phyloP scores from a whole-genome alignment of 495 filamentous ascomycete species.

The Astrothelium subdiscretum region DNA sequence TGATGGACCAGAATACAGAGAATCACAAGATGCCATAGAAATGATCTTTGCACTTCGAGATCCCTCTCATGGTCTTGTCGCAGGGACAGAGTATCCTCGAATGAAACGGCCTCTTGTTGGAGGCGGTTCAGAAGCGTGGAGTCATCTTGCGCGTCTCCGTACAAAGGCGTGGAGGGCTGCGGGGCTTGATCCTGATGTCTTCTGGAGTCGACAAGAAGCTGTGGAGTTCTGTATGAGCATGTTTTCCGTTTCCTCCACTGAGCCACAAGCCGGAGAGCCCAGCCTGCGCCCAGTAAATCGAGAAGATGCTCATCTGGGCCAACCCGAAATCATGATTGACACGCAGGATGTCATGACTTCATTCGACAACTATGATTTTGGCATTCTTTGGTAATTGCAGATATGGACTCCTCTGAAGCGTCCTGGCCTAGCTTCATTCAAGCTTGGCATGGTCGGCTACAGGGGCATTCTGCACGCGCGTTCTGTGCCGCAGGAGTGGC shows the following conservation, averaged over 20 bases:
- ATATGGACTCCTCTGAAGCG: neutral
- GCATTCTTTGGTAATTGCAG: neutral
- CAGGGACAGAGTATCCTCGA: neutral
- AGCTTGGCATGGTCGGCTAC: too few relatives aligned
- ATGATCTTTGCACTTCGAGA: neutral
- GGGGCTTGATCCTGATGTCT: neutral
- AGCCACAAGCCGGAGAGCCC: neutral
- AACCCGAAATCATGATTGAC: neutral
- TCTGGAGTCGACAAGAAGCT: neutral
- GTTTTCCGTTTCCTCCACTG: neutral
- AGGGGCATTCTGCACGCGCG: too few relatives aligned
- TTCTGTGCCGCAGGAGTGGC: too few relatives aligned
- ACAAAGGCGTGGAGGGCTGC: neutral
- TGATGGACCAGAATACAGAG: neutral
- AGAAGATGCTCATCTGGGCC: neutral
- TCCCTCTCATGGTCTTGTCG: neutral
- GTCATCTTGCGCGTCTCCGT: neutral
- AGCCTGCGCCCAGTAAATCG: neutral
- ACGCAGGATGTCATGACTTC: neutral
- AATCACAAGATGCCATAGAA: neutral
- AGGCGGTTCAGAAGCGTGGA: neutral
- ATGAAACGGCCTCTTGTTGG: neutral
- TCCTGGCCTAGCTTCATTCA: neutral
- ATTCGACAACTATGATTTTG: neutral
- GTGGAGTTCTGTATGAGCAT: neutral